Conservation (phyloP, 164 flowering plant genomes). For the Kalanchoe fedtschenkoi region DNA sequence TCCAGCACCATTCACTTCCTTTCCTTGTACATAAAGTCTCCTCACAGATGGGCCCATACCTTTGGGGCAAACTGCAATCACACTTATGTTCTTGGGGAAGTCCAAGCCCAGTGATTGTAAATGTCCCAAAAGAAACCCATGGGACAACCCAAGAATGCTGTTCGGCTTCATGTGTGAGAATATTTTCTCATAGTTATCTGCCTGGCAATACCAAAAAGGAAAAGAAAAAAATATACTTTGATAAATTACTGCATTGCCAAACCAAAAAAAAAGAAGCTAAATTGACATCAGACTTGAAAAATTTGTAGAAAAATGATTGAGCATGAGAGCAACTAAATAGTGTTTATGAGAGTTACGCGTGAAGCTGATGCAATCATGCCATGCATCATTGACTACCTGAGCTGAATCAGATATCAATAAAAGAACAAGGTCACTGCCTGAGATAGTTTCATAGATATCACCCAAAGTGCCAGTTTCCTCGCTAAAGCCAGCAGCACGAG, state of each 20-base stretch:
- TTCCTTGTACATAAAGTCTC: constrained; percentile 18
- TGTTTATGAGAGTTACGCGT: background rate
- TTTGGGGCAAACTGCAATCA: background rate
- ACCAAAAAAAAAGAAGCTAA: no score
- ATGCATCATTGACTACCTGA: constrained; percentile 33
- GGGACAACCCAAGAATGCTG: no score
- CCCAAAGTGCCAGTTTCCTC: constrained; percentile 91
- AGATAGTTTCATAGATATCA: constrained; percentile 79
- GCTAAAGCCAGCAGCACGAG: constrained; percentile 81
- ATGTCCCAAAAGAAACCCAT: background rate
- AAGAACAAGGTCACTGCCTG: constrained; percentile 83
- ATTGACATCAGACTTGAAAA: no score
- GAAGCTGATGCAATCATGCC: constrained; percentile 3
- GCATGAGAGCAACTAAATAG: background rate
- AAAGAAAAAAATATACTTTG: background rate
- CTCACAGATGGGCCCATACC: background rate
- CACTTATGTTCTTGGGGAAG: background rate
- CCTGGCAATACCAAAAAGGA: constrained; percentile 30
- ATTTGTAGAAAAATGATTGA: background rate
- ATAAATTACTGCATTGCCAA: background rate
- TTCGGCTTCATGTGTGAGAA: constrained; percentile 87
- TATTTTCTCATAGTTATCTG: constrained; percentile 83
- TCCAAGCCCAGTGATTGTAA: no score
- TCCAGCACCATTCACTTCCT: constrained; percentile 11
- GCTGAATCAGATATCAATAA: constrained; percentile 93